These are phyloP conservation scores for Trametes polyzona DNA, from an alignment of 1,284 basidiomycete species.

Conservation along the genomic window DNA sequence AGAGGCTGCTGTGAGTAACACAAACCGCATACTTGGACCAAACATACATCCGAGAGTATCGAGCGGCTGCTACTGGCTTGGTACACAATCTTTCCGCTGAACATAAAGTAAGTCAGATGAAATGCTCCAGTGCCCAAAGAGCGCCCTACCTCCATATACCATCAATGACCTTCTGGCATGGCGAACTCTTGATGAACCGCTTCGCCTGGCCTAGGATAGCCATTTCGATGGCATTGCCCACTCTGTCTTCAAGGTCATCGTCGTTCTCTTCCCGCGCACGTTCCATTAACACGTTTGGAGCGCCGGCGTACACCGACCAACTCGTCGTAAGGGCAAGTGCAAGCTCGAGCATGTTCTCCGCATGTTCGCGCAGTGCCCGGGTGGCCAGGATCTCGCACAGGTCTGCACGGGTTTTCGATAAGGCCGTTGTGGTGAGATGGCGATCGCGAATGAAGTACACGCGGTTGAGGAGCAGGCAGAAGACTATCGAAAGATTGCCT, in stretches of 20 bases:
- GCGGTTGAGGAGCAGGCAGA: slow-evolving; percentile 88
- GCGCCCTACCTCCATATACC: slow-evolving; percentile 70
- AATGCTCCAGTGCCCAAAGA: not conserved
- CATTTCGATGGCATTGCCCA: slow-evolving; percentile 91
- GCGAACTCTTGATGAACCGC: slow-evolving; percentile 83
- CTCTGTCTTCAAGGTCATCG: slow-evolving; percentile 74
- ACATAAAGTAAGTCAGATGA: slow-evolving; percentile 3
- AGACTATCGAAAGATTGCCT: slow-evolving; percentile 78
- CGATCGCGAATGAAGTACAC: slow-evolving; percentile 84
- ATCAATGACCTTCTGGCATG: slow-evolving; percentile 88
- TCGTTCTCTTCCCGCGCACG: slow-evolving; percentile 74
- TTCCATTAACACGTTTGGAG: slow-evolving; percentile 64
- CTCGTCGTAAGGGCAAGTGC: slow-evolving; percentile 83
- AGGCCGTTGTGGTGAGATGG: slow-evolving; percentile 62
- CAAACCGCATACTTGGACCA: not conserved
- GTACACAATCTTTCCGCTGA: slow-evolving; percentile 86
- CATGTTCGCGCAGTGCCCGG: slow-evolving; percentile 78
- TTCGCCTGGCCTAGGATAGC: slow-evolving; percentile 87
- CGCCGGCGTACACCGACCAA: slow-evolving; percentile 87
- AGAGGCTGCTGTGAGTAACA: not conserved
- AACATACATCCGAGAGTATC: slow-evolving; percentile 81
- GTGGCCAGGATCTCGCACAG: slow-evolving; percentile 92
- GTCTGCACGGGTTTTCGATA: slow-evolving; percentile 77
- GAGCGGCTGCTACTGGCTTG: slow-evolving; percentile 85
- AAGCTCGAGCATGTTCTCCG: slow-evolving; percentile 76